Evolutionary conservation across 805 yeast genomes (phyloP).

Genomic region (Cyberlindnera maclurae): DNA sequence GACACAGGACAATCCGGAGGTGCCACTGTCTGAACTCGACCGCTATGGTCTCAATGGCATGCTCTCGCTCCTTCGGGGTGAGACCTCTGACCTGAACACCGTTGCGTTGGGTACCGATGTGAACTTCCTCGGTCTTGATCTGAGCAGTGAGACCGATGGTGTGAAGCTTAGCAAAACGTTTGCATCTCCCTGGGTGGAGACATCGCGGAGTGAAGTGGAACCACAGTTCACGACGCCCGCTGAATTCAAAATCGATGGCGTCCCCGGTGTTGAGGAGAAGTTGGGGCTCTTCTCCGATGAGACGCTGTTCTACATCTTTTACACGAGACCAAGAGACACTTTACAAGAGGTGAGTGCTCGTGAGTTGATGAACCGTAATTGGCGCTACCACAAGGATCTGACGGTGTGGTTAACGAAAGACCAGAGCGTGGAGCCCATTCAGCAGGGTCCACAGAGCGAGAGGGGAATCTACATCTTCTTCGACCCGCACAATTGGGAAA

Average conservation of each 20-base stretch:
- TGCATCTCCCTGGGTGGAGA: slow-evolving; percentile 94
- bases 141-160: slow-evolving; percentile 30
- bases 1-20: slow-evolving; percentile 10
- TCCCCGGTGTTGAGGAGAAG: slow-evolving; percentile 30
- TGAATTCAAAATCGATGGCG: slow-evolving; percentile 16
- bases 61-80: slow-evolving; percentile 51
- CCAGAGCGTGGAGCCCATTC: slow-evolving; percentile 79
- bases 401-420: slow-evolving; percentile 97
- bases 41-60: slow-evolving; percentile 66
- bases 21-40: slow-evolving; percentile 38
- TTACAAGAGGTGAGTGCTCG: slow-evolving; percentile 91
- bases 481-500: slow-evolving; percentile 95
- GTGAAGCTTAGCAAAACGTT: slow-evolving; percentile 52
- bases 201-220: slow-evolving; percentile 83
- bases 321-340: slow-evolving; percentile 87
- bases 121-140: slow-evolving; percentile 56
- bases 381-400: slow-evolving; percentile 95
- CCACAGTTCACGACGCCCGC: slow-evolving; percentile 70
- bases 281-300: slow-evolving; percentile 74
- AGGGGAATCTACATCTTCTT: slow-evolving; percentile 90
- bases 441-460: slow-evolving; percentile 77
- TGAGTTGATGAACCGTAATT: slow-evolving; percentile 84
- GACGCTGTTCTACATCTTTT: slow-evolving; percentile 87
- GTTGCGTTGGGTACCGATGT: slow-evolving; percentile 75
- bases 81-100: slow-evolving; percentile 52